A percentile compares a stretch with the other conserved stretches of the same genome.
These are phyloP conservation scores for Cytidiella melzeri DNA, from an alignment of 768 basidiomycete species.

Conservation along the genomic window DNA sequence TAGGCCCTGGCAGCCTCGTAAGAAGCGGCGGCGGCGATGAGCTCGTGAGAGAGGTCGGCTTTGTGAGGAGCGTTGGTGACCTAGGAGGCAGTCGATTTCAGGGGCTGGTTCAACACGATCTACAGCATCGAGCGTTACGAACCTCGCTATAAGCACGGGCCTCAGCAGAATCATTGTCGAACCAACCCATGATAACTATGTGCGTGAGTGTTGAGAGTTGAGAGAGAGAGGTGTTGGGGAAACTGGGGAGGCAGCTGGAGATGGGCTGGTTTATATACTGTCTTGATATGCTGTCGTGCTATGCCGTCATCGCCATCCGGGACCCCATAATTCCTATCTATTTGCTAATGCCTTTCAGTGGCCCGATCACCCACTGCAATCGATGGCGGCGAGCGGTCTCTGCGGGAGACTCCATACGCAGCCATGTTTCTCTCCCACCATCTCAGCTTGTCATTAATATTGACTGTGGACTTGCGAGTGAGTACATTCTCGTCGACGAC, in stretches of 20 bases:
- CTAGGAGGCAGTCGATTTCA: slow-evolving; percentile 25
- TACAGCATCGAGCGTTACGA: background rate
- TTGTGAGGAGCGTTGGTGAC: slow-evolving; percentile 46
- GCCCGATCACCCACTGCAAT: too few species aligned
- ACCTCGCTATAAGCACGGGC: slow-evolving; percentile 38
- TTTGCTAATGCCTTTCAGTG: background rate
- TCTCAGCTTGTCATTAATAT: too few species aligned
- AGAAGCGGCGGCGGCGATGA: slow-evolving; percentile 61
- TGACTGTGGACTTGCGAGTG: too few species aligned
- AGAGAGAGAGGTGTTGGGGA: slow-evolving; percentile 12
- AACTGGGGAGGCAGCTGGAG: slow-evolving; percentile 12
- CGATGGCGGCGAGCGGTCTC: background rate
- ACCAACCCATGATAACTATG: slow-evolving; percentile 36
- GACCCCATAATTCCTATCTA: background rate
- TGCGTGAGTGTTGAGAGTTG: slow-evolving; percentile 16
- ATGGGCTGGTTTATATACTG: slow-evolving; percentile 14
- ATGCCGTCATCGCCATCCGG: background rate
- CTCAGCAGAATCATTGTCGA: slow-evolving; percentile 35
- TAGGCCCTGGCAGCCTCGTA: slow-evolving; percentile 66
- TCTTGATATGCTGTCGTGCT: background rate
- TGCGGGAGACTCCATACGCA: too few species aligned
- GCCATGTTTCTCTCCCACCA: too few species aligned
- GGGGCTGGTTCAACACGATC: background rate
- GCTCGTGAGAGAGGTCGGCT: slow-evolving; percentile 55
- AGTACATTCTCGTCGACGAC: too few species aligned